phyloP scores from a whole-genome alignment of 306 rosid genomes.

The Sicyos edulis region DNA sequence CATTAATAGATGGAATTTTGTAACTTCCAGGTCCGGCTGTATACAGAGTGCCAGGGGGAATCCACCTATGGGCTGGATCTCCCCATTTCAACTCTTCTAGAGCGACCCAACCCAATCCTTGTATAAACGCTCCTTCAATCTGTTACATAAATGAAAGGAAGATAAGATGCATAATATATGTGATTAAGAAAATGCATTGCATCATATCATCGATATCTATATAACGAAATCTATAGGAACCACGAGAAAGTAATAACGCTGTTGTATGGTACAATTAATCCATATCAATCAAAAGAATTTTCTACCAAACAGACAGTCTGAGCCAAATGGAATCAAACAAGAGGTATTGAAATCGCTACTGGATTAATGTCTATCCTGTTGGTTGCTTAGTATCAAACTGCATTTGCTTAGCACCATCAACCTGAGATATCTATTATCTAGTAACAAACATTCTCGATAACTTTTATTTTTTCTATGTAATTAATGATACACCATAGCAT shows the following conservation, averaged over 20 bases:
- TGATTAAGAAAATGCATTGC: neutral
- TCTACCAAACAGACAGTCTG: neutral
- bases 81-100: slow-evolving; percentile 98
- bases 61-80: slow-evolving; percentile 85
- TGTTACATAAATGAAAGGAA: slow-evolving; percentile 22
- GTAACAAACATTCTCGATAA: neutral
- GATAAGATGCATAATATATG: slow-evolving; percentile 17
- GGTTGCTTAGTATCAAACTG: neutral
- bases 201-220: neutral
- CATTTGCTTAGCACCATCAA: neutral
- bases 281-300: too few relatives aligned
- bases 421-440: neutral
- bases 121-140: slow-evolving; percentile 93
- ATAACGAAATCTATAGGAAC: neutral
- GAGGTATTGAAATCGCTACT: neutral
- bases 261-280: neutral
- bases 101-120: slow-evolving; percentile 96
- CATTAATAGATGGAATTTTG: slow-evolving; percentile 82
- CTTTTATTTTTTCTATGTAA: neutral
- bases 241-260: neutral
- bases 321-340: neutral
- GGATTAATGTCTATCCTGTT: neutral
- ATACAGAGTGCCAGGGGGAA: slow-evolving; percentile 59
- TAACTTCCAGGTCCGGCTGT: slow-evolving; percentile 86
- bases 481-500: neutral